Percentiles rank a stretch among this genome's conserved stretches.
Evolutionary conservation across 257 asterid genomes (phyloP).

Genomic region (Prunella vulgaris): DNA sequence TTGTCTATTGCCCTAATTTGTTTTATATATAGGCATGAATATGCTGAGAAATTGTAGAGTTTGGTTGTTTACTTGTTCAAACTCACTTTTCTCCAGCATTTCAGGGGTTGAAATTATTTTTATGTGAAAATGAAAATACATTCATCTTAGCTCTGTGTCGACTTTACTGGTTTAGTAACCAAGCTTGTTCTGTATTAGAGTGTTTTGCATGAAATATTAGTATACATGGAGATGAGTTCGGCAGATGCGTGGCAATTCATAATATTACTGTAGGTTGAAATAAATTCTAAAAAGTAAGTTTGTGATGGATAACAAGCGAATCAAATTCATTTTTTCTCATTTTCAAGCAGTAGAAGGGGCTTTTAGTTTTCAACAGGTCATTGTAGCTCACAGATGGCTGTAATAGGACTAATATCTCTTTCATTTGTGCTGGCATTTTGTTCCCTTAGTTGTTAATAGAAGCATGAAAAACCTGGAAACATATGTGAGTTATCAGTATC

Average conservation of each 20-base stretch:
- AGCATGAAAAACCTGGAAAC: background rate
- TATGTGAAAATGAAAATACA: background rate
- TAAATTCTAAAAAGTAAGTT: background rate
- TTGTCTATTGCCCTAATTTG: constrained; percentile 19
- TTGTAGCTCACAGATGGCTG: background rate
- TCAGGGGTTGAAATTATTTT: background rate
- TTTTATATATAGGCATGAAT: background rate
- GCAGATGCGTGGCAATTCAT: background rate
- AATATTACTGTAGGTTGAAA: background rate
- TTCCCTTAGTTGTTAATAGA: background rate
- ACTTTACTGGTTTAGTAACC: background rate
- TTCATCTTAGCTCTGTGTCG: background rate
- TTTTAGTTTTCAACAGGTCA: background rate
- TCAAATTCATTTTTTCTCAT: background rate
- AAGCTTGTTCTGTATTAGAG: no score
- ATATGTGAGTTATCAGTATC: background rate
- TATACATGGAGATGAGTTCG: background rate
- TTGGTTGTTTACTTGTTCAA: background rate
- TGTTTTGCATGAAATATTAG: background rate
- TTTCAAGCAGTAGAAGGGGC: background rate
- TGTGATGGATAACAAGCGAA: background rate
- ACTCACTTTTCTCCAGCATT: background rate
- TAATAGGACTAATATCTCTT: background rate
- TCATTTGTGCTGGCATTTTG: background rate
- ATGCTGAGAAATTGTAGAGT: background rate